Percentiles rank a stretch among this genome's conserved stretches.
These are phyloP conservation scores for Colletotrichum australisinense DNA, from an alignment of 2,329 filamentous ascomycete genomes.

Conservation along the genomic window DNA sequence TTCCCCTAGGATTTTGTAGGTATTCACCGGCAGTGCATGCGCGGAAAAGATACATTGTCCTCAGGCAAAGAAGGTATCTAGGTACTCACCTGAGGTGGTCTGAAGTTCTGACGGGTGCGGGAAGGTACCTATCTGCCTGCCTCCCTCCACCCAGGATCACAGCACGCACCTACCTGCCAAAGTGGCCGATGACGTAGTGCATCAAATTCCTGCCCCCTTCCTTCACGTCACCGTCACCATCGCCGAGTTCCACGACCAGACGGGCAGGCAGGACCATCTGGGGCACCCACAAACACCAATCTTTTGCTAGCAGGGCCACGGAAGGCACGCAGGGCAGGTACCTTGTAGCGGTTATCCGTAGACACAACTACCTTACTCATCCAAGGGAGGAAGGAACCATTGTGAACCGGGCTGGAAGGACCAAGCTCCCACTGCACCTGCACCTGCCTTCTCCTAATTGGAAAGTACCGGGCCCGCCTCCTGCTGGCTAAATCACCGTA, in stretches of 20 bases:
- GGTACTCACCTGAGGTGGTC: background rate
- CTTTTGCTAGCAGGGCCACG: background rate
- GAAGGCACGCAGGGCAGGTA: background rate
- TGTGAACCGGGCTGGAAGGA: background rate
- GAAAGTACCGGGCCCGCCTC: background rate
- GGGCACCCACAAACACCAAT: background rate
- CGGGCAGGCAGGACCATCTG: background rate
- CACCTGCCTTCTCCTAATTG: constrained; percentile 12
- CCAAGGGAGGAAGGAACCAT: constrained; percentile 7
- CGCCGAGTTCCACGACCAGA: constrained; percentile 15
- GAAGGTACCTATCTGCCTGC: background rate
- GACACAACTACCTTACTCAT: background rate
- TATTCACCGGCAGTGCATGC: background rate
- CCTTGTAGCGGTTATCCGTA: background rate
- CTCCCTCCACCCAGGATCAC: background rate
- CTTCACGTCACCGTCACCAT: constrained; percentile 34
- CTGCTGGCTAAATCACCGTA: background rate
- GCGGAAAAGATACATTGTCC: background rate
- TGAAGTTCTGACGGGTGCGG: background rate
- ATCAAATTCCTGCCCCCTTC: constrained; percentile 27
- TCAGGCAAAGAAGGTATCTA: background rate
- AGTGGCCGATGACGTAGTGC: constrained; percentile 27
- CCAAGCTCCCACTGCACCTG: constrained; percentile 17
- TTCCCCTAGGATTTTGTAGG: background rate
- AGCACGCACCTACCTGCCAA: background rate